Conservation (phyloP, 2,329 filamentous ascomycete genomes). For the Dactylellina drechsleri region DNA sequence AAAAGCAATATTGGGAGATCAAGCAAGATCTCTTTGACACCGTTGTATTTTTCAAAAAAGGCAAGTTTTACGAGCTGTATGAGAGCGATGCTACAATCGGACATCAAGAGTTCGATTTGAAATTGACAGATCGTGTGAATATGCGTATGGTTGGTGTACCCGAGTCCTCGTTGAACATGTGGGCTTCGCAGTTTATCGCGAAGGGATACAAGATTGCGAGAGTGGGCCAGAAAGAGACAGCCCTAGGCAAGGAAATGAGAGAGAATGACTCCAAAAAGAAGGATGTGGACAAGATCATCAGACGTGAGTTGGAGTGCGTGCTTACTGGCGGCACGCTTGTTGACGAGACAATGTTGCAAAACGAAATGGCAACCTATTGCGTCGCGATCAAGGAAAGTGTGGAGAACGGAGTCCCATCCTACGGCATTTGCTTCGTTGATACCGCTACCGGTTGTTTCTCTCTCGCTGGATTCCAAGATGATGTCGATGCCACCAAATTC, state of each 20-base stretch:
- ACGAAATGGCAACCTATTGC: conserved; percentile 97
- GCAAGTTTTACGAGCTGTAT: conserved; percentile 98
- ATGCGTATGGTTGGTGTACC: conserved; percentile 99
- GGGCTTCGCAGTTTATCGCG: conserved; percentile 98
- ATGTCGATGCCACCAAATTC: conserved; percentile 92
- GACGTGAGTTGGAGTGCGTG: conserved; percentile 87
- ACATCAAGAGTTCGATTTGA: conserved; percentile 95
- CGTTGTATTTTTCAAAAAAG: conserved; percentile 99
- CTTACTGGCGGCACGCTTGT: conserved; percentile 92
- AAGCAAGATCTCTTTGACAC: conserved; percentile 98
- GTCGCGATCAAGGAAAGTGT: conserved; percentile 81
- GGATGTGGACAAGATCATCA: conserved; percentile 93
- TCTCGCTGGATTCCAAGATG: conserved; percentile 89
- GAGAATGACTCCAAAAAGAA: conserved; percentile 77
- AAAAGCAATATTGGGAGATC: conserved; percentile 99
- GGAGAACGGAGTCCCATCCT: conserved; percentile 78
- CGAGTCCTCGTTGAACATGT: conserved; percentile 92
- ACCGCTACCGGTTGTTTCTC: conserved; percentile 96
- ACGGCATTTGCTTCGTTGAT: conserved; percentile 93
- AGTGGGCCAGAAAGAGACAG: conserved; percentile 96
- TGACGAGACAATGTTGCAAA: conserved; percentile 94
- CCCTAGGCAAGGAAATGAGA: conserved; percentile 97
- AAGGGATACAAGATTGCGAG: conserved; percentile 97
- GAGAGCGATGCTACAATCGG: conserved; percentile 95
- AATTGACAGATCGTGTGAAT: conserved; percentile 96